Evolutionary conservation across 2,329 filamentous ascomycete genomes (phyloP).

Genomic region (Colletotrichum aenigma): DNA sequence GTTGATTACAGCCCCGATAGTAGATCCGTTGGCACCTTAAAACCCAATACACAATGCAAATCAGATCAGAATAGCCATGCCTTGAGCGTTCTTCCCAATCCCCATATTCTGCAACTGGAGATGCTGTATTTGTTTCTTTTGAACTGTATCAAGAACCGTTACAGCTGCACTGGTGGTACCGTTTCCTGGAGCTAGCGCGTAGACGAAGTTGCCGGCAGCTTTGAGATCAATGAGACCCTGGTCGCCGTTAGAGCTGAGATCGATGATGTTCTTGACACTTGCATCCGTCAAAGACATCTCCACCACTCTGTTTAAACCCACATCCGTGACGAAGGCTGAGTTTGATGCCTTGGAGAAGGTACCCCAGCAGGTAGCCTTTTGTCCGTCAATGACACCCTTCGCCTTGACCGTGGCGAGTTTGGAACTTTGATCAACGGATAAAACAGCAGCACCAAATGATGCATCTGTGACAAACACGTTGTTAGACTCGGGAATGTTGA

Average conservation of each 20-base stretch:
- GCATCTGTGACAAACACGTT: conserved; percentile 62
- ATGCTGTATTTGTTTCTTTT: conserved; percentile 6
- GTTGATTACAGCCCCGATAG: neutral
- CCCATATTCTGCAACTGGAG: neutral
- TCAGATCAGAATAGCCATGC: conserved; percentile 1
- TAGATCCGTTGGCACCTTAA: neutral
- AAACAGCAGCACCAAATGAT: conserved; percentile 58
- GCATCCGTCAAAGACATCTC: conserved; percentile 59
- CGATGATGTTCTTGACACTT: conserved; percentile 44
- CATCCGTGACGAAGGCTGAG: conserved; percentile 64
- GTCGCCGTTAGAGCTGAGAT: conserved; percentile 50
- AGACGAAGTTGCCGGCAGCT: conserved; percentile 58
- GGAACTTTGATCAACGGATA: conserved; percentile 42
- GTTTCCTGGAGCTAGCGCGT: conserved; percentile 60
- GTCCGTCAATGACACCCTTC: conserved; percentile 49
- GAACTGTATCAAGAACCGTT: conserved; percentile 37
- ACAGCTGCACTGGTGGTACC: conserved; percentile 41
- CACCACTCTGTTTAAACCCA: conserved; percentile 53
- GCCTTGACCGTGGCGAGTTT: conserved; percentile 36
- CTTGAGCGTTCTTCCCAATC: neutral
- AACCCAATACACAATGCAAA: neutral
- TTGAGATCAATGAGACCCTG: conserved; percentile 60
- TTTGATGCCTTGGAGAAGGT: conserved; percentile 51
- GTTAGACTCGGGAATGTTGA: conserved; percentile 44
- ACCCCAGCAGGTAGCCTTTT: conserved; percentile 64